Evolutionary conservation across 208 protist species (phyloP).

Genomic region (Crithidia bombi): DNA sequence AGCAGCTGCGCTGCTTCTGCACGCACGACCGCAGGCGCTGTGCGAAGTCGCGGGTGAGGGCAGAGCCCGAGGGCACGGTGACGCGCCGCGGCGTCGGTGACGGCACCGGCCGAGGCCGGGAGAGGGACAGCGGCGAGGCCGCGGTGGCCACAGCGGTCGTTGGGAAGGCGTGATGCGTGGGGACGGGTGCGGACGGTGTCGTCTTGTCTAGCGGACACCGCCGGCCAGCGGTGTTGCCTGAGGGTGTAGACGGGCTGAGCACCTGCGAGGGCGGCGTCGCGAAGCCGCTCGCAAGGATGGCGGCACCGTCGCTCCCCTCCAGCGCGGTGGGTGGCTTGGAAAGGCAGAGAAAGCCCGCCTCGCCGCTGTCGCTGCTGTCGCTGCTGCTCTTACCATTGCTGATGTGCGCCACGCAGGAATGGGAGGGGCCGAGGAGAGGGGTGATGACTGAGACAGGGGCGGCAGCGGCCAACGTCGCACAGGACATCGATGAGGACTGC

Average conservation of each 20-base stretch:
- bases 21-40: slow-evolving; percentile 1
- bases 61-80: background rate
- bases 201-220: background rate
- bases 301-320: background rate
- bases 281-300: background rate
- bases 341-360: background rate
- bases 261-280: background rate
- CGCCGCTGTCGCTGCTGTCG: background rate
- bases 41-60: background rate
- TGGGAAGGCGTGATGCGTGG: too few species aligned
- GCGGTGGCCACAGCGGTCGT: too few species aligned
- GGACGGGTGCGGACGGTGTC: background rate
- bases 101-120: background rate
- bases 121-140: too few species aligned
- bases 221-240: background rate
- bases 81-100: background rate
- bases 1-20: slow-evolving; percentile 8
- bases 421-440: background rate
- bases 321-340: background rate
- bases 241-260: background rate
- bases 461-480: background rate
- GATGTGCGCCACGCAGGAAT: background rate
- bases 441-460: background rate
- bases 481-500: background rate
- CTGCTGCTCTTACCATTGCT: background rate